These are phyloP conservation scores for Diaporthe citri DNA, from an alignment of 2,329 filamentous ascomycete species.

Conservation along the genomic window DNA sequence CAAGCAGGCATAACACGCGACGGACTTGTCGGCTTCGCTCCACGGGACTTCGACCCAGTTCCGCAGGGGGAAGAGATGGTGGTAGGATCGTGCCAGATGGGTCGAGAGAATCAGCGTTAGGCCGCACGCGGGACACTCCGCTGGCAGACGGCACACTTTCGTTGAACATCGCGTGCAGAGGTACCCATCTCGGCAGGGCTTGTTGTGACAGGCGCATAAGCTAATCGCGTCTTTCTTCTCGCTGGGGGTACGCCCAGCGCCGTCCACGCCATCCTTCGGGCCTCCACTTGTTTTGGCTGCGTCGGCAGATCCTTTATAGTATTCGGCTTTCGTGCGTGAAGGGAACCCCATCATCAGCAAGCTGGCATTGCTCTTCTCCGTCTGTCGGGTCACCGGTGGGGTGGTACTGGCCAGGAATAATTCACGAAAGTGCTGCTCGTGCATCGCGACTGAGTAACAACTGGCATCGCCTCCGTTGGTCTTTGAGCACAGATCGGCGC, in stretches of 20 bases:
- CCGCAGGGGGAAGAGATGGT: slow-evolving; percentile 89
- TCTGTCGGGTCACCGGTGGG: slow-evolving; percentile 83
- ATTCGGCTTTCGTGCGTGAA: slow-evolving; percentile 75
- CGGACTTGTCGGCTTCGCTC: slow-evolving; percentile 73
- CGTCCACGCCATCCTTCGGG: background rate
- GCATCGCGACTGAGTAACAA: slow-evolving; percentile 85
- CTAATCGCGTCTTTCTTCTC: slow-evolving; percentile 70
- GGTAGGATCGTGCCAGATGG: slow-evolving; percentile 91
- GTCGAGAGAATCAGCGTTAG: slow-evolving; percentile 95
- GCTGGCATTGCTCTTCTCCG: slow-evolving; percentile 69
- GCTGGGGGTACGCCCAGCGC: background rate
- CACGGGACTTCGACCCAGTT: slow-evolving; percentile 95
- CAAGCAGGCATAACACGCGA: slow-evolving; percentile 84
- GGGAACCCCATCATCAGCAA: slow-evolving; percentile 99
- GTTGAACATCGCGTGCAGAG: slow-evolving; percentile 88
- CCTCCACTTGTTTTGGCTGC: slow-evolving; percentile 2
- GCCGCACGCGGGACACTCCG: slow-evolving; percentile 91
- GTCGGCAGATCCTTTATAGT: background rate
- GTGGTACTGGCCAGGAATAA: slow-evolving; percentile 91
- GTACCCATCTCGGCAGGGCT: slow-evolving; percentile 86
- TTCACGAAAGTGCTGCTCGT: slow-evolving; percentile 89
- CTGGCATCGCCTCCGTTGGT: slow-evolving; percentile 86
- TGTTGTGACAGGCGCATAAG: slow-evolving; percentile 92
- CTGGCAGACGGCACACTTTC: slow-evolving; percentile 90
- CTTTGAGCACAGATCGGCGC: slow-evolving; percentile 85